phyloP scores from a whole-genome alignment of 2,329 filamentous ascomycete species.

The Lachnum nothofagi region DNA sequence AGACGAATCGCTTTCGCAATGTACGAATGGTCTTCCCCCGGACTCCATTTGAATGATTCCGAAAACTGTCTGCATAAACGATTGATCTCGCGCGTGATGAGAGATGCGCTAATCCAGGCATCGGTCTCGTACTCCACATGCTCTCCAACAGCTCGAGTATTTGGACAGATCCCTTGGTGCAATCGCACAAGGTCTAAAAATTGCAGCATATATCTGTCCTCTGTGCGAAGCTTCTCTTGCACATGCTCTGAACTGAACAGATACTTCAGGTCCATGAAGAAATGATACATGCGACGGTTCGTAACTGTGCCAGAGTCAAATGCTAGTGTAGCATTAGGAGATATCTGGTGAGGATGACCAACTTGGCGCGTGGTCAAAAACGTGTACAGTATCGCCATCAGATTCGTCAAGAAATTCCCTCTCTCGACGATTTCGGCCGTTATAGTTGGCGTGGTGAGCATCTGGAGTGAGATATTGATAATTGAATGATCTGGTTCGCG shows the following conservation, averaged over 20 bases:
- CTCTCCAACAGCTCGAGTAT: slow-evolving; percentile 83
- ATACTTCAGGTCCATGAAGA: slow-evolving; percentile 91
- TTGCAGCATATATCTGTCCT: slow-evolving; percentile 84
- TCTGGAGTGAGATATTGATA: slow-evolving; percentile 93
- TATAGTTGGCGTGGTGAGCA: slow-evolving; percentile 94
- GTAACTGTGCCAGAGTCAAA: slow-evolving; percentile 94
- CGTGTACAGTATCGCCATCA: slow-evolving; percentile 95
- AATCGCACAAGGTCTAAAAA: slow-evolving; percentile 94
- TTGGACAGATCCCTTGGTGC: slow-evolving; percentile 95
- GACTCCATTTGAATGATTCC: slow-evolving; percentile 72
- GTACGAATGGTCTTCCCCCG: slow-evolving; percentile 58
- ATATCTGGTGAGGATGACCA: slow-evolving; percentile 84
- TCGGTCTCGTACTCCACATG: slow-evolving; percentile 98
- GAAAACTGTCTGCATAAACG: slow-evolving; percentile 82
- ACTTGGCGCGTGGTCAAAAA: slow-evolving; percentile 96
- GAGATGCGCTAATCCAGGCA: slow-evolving; percentile 92
- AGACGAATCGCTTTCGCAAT: slow-evolving; percentile 68
- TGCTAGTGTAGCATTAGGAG: slow-evolving; percentile 77
- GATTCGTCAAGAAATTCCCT: slow-evolving; percentile 90
- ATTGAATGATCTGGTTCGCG: slow-evolving; percentile 97
- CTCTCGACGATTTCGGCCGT: slow-evolving; percentile 91
- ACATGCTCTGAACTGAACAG: slow-evolving; percentile 85
- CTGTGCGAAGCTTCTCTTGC: slow-evolving; percentile 73
- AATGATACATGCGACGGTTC: slow-evolving; percentile 93
- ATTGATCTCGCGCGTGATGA: slow-evolving; percentile 93